Evolutionary conservation across 176 grass and related monocot species (phyloP).

Genomic region (Bothriochloa decipiens): DNA sequence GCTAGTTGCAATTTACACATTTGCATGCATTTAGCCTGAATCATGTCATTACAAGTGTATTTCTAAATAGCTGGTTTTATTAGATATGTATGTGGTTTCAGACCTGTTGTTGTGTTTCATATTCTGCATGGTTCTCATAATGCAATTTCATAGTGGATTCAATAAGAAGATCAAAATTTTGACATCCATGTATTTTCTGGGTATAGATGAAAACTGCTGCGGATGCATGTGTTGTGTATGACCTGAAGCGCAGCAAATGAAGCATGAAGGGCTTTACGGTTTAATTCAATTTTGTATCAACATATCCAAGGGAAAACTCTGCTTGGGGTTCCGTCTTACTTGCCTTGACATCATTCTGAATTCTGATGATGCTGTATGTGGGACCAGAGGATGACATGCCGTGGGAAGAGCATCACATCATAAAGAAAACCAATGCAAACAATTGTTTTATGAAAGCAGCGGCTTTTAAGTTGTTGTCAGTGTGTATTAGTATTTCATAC

Average conservation of each 20-base stretch:
- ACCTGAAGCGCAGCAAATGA: slow-evolving; percentile 61
- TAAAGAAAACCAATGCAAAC: neutral
- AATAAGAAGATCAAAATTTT: neutral
- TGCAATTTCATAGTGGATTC: neutral
- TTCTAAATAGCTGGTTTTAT: slow-evolving; percentile 7
- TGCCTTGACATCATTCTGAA: neutral
- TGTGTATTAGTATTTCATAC: neutral
- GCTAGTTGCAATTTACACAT: neutral
- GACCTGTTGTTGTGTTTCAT: neutral
- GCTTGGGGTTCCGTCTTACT: neutral
- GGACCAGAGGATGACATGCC: neutral
- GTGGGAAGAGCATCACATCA: neutral
- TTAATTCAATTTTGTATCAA: slow-evolving; percentile 25
- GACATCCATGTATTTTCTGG: slow-evolving; percentile 3
- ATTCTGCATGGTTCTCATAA: slow-evolving; percentile 6
- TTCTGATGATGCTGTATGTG: neutral
- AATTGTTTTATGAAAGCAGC: neutral
- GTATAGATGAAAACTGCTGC: slow-evolving; percentile 86
- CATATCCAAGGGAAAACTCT: slow-evolving; percentile 18
- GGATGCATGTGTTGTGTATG: slow-evolving; percentile 66
- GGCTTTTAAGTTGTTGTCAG: neutral
- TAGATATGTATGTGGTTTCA: slow-evolving; percentile 9
- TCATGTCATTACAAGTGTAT: neutral
- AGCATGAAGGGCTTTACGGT: slow-evolving; percentile 21
- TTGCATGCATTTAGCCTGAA: slow-evolving; percentile 17